Conservation (phyloP, 2,329 filamentous ascomycete species). For the Lachnellula occidentalis region DNA sequence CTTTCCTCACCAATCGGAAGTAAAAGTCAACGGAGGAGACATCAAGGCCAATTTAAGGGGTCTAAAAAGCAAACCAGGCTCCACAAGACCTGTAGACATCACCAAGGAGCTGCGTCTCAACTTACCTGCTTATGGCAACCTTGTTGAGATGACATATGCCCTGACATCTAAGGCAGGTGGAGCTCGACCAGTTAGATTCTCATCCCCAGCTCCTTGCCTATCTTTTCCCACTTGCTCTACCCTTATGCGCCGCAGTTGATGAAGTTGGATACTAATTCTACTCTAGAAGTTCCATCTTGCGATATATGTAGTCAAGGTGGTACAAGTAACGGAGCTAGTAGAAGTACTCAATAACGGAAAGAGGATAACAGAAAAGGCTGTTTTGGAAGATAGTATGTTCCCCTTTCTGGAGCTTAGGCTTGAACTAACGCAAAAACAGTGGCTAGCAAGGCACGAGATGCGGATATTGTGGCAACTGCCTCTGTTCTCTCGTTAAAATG, state of each 20-base stretch:
- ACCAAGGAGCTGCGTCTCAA: slow-evolving; percentile 69
- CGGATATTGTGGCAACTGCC: slow-evolving; percentile 84
- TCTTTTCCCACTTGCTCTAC: slow-evolving; percentile 6
- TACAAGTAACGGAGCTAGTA: slow-evolving; percentile 67
- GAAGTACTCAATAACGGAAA: slow-evolving; percentile 58
- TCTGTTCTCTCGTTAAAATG: slow-evolving; percentile 88
- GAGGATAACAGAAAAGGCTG: slow-evolving; percentile 73
- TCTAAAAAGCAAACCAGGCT: slow-evolving; percentile 92
- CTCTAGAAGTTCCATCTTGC: slow-evolving; percentile 65
- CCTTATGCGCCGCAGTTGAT: slow-evolving; percentile 14
- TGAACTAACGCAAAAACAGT: slow-evolving; percentile 46
- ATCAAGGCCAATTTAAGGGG: slow-evolving; percentile 91
- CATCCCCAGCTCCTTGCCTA: slow-evolving; percentile 12
- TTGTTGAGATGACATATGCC: slow-evolving; percentile 82
- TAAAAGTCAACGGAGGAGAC: slow-evolving; percentile 83
- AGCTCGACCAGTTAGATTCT: slow-evolving; percentile 22
- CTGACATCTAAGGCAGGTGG: slow-evolving; percentile 74
- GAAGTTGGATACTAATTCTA: slow-evolving; percentile 14
- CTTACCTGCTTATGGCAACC: slow-evolving; percentile 65
- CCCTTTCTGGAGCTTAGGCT: not conserved
- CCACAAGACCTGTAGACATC: slow-evolving; percentile 88
- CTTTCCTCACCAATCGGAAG: slow-evolving; percentile 88
- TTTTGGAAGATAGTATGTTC: slow-evolving; percentile 74
- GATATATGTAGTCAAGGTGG: slow-evolving; percentile 69
- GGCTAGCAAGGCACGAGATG: slow-evolving; percentile 72